Conservation (phyloP, 2,329 filamentous ascomycete species). For the Coniochaeta pulveracea region DNA sequence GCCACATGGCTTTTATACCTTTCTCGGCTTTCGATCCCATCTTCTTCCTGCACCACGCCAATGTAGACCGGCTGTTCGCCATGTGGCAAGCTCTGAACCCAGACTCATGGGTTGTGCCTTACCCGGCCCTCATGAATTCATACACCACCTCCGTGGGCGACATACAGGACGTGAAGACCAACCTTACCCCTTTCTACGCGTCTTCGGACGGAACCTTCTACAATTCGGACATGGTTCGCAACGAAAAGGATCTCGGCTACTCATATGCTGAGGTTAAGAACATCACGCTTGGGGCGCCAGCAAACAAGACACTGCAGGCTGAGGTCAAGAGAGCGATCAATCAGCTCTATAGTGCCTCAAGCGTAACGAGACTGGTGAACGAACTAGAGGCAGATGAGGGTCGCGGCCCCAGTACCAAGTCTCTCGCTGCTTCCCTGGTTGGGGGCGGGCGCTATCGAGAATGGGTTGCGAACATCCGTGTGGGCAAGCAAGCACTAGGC, state of each 20-base stretch:
- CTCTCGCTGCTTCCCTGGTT: background rate
- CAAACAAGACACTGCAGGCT: slow-evolving; percentile 17
- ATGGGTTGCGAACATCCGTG: slow-evolving; percentile 58
- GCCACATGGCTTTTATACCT: slow-evolving; percentile 60
- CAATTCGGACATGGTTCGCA: slow-evolving; percentile 51
- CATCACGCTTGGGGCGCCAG: slow-evolving; percentile 10
- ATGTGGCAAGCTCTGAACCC: slow-evolving; percentile 71
- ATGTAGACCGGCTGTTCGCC: slow-evolving; percentile 63
- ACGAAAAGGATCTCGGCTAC: slow-evolving; percentile 56
- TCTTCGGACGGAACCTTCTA: slow-evolving; percentile 50
- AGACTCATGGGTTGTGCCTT: slow-evolving; percentile 50
- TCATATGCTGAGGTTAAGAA: slow-evolving; percentile 56
- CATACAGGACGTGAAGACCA: slow-evolving; percentile 40
- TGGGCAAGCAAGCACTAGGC: slow-evolving; percentile 46
- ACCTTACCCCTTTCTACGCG: slow-evolving; percentile 57
- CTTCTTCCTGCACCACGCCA: slow-evolving; percentile 68
- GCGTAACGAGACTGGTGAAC: slow-evolving; percentile 22
- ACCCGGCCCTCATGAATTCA: slow-evolving; percentile 33
- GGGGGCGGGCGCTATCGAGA: slow-evolving; percentile 35
- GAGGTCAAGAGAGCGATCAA: slow-evolving; percentile 45
- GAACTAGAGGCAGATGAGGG: slow-evolving; percentile 9
- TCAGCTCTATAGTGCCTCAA: slow-evolving; percentile 43
- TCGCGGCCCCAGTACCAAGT: background rate
- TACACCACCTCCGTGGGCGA: slow-evolving; percentile 47
- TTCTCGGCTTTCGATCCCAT: slow-evolving; percentile 71